Evolutionary conservation across 148 eudicot species (phyloP), one percentile per base, ranked within the genome.

Genomic region (Rhododendron williamsianum): DNA sequence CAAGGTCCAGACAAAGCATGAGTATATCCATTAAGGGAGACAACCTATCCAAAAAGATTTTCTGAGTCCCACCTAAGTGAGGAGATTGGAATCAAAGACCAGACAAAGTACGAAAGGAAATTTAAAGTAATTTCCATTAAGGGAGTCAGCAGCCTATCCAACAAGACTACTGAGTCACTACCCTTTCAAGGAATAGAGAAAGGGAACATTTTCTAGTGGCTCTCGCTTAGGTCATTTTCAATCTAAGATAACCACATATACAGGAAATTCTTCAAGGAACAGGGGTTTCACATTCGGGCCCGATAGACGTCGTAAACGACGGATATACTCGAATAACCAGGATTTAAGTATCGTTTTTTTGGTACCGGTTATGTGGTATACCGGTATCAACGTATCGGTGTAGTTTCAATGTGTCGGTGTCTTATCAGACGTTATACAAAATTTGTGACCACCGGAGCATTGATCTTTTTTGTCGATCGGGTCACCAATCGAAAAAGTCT

Each of bases 181-280:
- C 80, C 67, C 85, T 30, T 33, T 83, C 41, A 73, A 73, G 80
- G 76, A 18, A 71, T 72, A 2, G 46, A 6, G 46, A 19, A 83
- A 58, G 30, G 48, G 10, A 35, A 33, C 67, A 48, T 11, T 73
- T 51, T 83, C 21, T 73, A 73, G 79, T 71, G 84, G 84, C 52
- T 41, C 73, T 36, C 69, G 65, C 0, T 81, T 81, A 0, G 74
- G 84, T 63, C 84, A 63, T 43, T 81, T n/a, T 63, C 84, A 82
- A 43, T 30, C 51, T 38, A 43, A 82, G 15, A 36, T 27, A 41
- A 38, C 51, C 76, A 13, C 84, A 30, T 72, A 23, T 60, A 38
- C 65, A 16, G 76, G 84, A 60, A 60, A 38, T 33, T 56, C 67
- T 23, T 3, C 2, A 36, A 36, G 13, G 38, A 19, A 23, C 4